These are phyloP conservation scores for Gnomoniopsis sp. DNA, from an alignment of 2,329 filamentous ascomycete species.

Conservation along the genomic window DNA sequence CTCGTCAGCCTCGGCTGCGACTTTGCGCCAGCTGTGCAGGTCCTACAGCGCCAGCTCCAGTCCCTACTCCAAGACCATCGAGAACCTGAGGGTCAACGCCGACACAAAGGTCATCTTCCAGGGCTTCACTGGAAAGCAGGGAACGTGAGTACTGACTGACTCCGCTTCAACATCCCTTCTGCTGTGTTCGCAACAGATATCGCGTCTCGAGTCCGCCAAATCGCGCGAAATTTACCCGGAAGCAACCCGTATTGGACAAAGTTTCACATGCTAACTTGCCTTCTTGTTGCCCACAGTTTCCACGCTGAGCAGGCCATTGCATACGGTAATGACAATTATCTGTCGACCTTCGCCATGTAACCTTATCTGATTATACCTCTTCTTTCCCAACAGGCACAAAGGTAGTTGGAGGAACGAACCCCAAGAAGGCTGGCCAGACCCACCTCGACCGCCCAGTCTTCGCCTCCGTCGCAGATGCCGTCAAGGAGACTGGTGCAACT, in stretches of 20 bases:
- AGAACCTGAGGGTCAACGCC: slow-evolving; percentile 88
- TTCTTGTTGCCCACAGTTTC: slow-evolving; percentile 60
- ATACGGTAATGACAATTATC: slow-evolving; percentile 66
- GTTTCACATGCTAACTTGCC: slow-evolving; percentile 28
- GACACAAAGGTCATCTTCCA: slow-evolving; percentile 96
- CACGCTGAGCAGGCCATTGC: slow-evolving; percentile 97
- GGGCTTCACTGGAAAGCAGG: slow-evolving; percentile 96
- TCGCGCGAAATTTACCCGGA: not conserved
- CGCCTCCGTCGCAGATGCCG: slow-evolving; percentile 79
- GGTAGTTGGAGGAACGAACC: slow-evolving; percentile 96
- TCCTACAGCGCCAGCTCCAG: slow-evolving; percentile 70
- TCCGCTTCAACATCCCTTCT: slow-evolving; percentile 13
- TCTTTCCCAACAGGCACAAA: slow-evolving; percentile 73
- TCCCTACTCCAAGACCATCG: slow-evolving; percentile 68
- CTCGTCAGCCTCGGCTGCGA: slow-evolving; percentile 67
- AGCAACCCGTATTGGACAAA: not conserved
- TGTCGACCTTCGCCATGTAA: not conserved
- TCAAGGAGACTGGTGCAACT: slow-evolving; percentile 85
- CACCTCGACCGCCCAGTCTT: slow-evolving; percentile 94
- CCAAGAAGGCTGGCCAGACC: slow-evolving; percentile 91
- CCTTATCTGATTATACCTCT: slow-evolving; percentile 8
- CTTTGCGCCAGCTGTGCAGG: slow-evolving; percentile 62
- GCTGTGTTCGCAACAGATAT: not conserved
- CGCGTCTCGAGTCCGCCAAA: not conserved
- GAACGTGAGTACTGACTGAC: slow-evolving; percentile 64